A percentile compares a stretch with the other conserved stretches of the same genome.
Evolutionary conservation across 2,329 filamentous ascomycete genomes (phyloP).

Genomic region (Aspergillus quadricinctus): DNA sequence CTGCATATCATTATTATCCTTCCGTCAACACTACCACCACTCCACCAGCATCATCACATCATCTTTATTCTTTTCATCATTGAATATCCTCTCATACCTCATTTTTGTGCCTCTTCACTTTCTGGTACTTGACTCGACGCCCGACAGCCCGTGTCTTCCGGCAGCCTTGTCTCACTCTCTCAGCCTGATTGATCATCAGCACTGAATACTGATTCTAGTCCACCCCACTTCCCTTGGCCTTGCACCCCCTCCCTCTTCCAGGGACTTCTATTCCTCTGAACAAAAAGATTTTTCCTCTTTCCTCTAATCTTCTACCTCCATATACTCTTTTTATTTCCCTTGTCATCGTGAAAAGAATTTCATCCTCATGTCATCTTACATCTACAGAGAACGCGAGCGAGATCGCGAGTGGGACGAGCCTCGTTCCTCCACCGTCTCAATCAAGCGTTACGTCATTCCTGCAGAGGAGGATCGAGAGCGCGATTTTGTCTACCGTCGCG

Average conservation of each 20-base stretch:
- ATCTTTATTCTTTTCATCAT: no score
- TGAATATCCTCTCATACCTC: no score
- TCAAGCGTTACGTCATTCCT: constrained; percentile 55
- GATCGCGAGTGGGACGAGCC: constrained; percentile 41
- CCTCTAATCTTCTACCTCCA: not conserved
- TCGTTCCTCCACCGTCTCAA: constrained; percentile 39
- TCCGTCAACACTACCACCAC: not conserved
- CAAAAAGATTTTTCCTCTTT: not conserved
- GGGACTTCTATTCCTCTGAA: not conserved
- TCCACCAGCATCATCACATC: not conserved
- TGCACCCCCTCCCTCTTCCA: constrained; percentile 2
- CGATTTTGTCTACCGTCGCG: constrained; percentile 26
- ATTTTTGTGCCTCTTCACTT: not conserved
- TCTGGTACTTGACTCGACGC: not conserved
- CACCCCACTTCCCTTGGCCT: constrained; percentile 10
- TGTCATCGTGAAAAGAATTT: constrained; percentile 1
- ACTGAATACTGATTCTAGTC: constrained; percentile 1
- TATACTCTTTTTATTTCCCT: constrained; percentile 2
- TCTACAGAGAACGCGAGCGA: constrained; percentile 38
- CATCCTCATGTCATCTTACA: constrained; percentile 28
- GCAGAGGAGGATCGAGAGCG: constrained; percentile 36
- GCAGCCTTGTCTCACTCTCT: not conserved
- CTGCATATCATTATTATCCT: not conserved
- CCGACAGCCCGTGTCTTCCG: not conserved
- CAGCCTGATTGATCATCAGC: constrained; percentile 5